Evolutionary conservation across 306 rosid genomes (phyloP).

Genomic region (Cucurbita ficifolia): DNA sequence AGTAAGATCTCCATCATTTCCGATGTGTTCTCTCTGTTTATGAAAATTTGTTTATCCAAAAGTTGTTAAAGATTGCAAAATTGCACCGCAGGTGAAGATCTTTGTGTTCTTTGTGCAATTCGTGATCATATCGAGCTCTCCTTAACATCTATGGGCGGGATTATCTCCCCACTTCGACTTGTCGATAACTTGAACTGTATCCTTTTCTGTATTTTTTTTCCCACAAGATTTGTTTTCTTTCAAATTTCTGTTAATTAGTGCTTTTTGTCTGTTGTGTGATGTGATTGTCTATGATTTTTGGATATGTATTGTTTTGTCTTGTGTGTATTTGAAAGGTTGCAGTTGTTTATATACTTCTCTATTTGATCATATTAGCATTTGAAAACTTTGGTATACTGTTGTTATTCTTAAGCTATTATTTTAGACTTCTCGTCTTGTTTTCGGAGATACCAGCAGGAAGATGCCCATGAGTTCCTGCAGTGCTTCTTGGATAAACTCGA

Average conservation of each 20-base stretch:
- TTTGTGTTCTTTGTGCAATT: slow-evolving; percentile 65
- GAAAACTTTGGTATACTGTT: neutral
- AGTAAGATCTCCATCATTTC: slow-evolving; percentile 22
- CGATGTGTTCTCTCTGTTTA: neutral
- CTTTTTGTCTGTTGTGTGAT: neutral
- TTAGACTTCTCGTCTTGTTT: slow-evolving; percentile 58
- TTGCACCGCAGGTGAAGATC: slow-evolving; percentile 24
- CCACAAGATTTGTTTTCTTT: neutral
- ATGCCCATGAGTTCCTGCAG: slow-evolving; percentile 89
- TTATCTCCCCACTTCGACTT: slow-evolving; percentile 35
- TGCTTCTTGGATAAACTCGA: slow-evolving; percentile 70
- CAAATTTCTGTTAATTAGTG: neutral
- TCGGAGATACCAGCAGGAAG: slow-evolving; percentile 66
- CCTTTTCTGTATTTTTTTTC: slow-evolving; percentile 21
- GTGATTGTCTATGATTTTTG: neutral
- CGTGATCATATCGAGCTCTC: slow-evolving; percentile 35
- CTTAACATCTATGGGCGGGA: slow-evolving; percentile 27
- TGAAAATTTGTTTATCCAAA: neutral
- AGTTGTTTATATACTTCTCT: neutral
- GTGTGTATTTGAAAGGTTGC: neutral
- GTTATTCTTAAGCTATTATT: slow-evolving; percentile 34
- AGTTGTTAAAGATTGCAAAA: slow-evolving; percentile 2
- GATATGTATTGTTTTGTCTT: neutral
- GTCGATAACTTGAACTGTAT: slow-evolving; percentile 62
- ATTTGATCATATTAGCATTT: neutral